Evolutionary conservation across 2,329 filamentous ascomycete species (phyloP).

Genomic region (Tolypocladium album): DNA sequence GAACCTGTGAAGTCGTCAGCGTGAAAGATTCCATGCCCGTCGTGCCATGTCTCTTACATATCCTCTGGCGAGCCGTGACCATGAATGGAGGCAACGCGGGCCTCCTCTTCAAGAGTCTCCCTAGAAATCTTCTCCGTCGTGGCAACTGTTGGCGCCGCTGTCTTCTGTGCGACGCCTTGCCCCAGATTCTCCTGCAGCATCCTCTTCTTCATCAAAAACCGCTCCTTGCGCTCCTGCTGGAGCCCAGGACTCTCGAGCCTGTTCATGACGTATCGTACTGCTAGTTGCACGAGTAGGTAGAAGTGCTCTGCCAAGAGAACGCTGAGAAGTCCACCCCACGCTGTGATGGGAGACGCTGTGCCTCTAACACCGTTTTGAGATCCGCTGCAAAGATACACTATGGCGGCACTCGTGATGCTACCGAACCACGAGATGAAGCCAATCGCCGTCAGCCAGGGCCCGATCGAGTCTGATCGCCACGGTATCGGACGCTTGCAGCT

Average conservation of each 20-base stretch:
- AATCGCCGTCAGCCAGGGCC: slow-evolving; percentile 79
- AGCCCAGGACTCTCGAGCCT: slow-evolving; percentile 80
- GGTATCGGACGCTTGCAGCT: slow-evolving; percentile 84
- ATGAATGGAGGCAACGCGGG: slow-evolving; percentile 35
- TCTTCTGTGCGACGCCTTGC: slow-evolving; percentile 39
- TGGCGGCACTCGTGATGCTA: slow-evolving; percentile 73
- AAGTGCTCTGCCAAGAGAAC: slow-evolving; percentile 83
- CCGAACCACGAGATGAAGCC: slow-evolving; percentile 92
- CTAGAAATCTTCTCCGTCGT: slow-evolving; percentile 54
- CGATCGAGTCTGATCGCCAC: slow-evolving; percentile 85
- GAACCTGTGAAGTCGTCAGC: slow-evolving; percentile 31
- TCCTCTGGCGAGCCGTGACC: slow-evolving; percentile 42
- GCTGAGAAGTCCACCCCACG: slow-evolving; percentile 70
- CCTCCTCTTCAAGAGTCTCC: slow-evolving; percentile 53
- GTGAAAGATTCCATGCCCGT: not conserved
- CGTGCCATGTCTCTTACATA: slow-evolving; percentile 22
- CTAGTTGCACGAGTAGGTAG: slow-evolving; percentile 68
- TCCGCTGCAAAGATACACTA: slow-evolving; percentile 81
- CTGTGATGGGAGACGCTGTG: slow-evolving; percentile 58
- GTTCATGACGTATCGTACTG: slow-evolving; percentile 60
- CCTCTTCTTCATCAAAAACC: slow-evolving; percentile 69
- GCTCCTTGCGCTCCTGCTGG: slow-evolving; percentile 73
- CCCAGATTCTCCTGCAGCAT: slow-evolving; percentile 65
- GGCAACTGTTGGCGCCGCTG: slow-evolving; percentile 33
- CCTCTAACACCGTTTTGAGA: slow-evolving; percentile 55